Base-by-base conservation (phyloP, 805 yeast genomes). In the Candida parachauliodes region DNA sequence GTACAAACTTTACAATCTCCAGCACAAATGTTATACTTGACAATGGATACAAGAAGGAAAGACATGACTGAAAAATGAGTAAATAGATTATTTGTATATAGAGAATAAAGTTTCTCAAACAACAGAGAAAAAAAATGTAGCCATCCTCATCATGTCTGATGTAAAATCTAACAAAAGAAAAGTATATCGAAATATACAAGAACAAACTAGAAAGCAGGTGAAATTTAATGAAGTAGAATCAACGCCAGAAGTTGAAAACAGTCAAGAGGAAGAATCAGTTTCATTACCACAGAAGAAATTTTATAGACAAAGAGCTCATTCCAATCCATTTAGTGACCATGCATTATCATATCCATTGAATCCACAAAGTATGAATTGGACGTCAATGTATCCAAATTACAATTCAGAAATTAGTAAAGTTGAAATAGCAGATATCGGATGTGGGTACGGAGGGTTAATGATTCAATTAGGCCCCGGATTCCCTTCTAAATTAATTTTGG, bases 271-370 rank as follows among this genome's bases (percentile, higher is more conserved):
- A 18, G 51, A 55, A 20, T 52, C 53, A 6, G 19, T 32, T 6
- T 8, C 81, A 41, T 66, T 88, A 35, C 97, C 96, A 35, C 76
- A 80, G 54, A 84, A 93, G 59, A 75, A 93, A 50, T 93, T 75
- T 56, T 93, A 93, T 60, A 77, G 98, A 58, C 98, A 93, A 63
- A 70, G 98, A 62, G 98, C 98, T 1, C 98, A 93, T 57, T 88
- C 97, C 2, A 93, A 93, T 55, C 98, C 98, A 16, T 93, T 93
- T 53, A 85, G 96, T 14, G 98, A 93, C 62, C 98, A 93, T 60
- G 77, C 82, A 50, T 70, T 93, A 31, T 95, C 87, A 43, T 93
- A 93, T 51, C 98, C 98, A 15, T 58, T 62, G 28, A 70, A 77
- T 15, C 98, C 98, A 4, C 76, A 70, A 26, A 74, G 69, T 18